Percentiles rank a stretch among this genome's conserved stretches.
Evolutionary conservation across 169 alveolate genomes (phyloP).

Genomic region (Plasmodium gaboni): DNA sequence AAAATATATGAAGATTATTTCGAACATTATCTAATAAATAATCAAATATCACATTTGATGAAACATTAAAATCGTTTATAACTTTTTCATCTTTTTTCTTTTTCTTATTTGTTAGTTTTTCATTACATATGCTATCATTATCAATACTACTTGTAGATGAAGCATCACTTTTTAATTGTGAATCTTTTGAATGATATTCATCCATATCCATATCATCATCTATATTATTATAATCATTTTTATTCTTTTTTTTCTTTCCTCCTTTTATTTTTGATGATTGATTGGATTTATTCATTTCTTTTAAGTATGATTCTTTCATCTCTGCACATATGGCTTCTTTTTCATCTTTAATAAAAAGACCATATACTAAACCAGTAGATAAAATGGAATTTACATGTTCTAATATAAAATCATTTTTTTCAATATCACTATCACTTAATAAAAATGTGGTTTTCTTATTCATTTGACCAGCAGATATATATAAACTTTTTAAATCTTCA

Average conservation of each 20-base stretch:
- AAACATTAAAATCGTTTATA: constrained; percentile 52
- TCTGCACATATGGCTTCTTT: constrained; percentile 92
- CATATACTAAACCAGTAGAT: constrained; percentile 97
- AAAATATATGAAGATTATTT: constrained; percentile 94
- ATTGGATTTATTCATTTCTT: constrained; percentile 77
- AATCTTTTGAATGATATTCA: constrained; percentile 59
- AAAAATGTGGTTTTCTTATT: constrained; percentile 93
- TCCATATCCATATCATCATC: constrained; percentile 14
- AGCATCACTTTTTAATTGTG: constrained; percentile 61
- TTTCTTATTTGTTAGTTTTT: constrained; percentile 8
- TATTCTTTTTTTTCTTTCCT: constrained; percentile 79
- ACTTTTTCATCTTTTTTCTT: constrained; percentile 62
- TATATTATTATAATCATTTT: constrained; percentile 16
- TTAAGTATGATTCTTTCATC: constrained; percentile 77
- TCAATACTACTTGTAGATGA: constrained; percentile 75
- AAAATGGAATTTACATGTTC: constrained; percentile 95
- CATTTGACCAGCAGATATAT: constrained; percentile 92
- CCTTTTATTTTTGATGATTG: constrained; percentile 86
- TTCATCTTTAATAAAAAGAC: constrained; percentile 95
- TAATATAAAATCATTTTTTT: constrained; percentile 93
- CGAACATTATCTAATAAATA: constrained; percentile 95
- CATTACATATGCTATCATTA: constrained; percentile 77
- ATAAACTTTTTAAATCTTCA: constrained; percentile 92
- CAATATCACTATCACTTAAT: constrained; percentile 97
- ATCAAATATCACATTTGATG: constrained; percentile 69